Evolutionary conservation across 768 basidiomycete species (phyloP), one percentile per base, ranked within the genome.

Genomic region (Boletus bicolor): DNA sequence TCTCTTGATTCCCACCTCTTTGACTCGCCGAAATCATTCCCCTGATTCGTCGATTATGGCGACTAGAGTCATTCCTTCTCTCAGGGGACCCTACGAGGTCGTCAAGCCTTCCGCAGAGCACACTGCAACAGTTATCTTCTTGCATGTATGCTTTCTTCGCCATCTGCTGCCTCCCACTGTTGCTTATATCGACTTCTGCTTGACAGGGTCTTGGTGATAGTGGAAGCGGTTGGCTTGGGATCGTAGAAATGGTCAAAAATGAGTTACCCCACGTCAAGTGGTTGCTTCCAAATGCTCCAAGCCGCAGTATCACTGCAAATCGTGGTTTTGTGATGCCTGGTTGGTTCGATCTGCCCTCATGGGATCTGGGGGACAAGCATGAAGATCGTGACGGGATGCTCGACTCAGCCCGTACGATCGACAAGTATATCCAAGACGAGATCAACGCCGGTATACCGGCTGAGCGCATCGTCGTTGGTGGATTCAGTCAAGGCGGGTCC

Each of bases 401-500:
- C 34, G 68, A 80, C 32, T 84, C 88, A 34, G 79, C 82, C 8
- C 72, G 76, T 30, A 70, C 77, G 28, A 76, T 96, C 62, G 85
- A 85, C 63, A 72, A 80, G 55, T 74, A 95, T 60, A 85, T 98
- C 65, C 76, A 82, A 12, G 76, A 79, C 3, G 94, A 98, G 71
- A 76, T 94, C 19, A 82, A 85, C 46, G 76, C 78, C 8, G 90
- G 90, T 35, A 82, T 87, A 50, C 78, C 83, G 9, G 73, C 86
- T 26, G 76, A 78, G 52, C 82, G 88, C 49, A 88, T 96, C 63
- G 80, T 96, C 34, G 72, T 98, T 24, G 93, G 91, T 36, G 94
- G 94, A 10, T 96, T 95, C 74, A 88, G 85, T 57, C 93, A 96
- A 69, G 93, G 91, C 37, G 90, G 78, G 39, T 82, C 86, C 24